phyloP scores from a whole-genome alignment of 148 eudicot genomes.

The Selenicereus undatus region DNA sequence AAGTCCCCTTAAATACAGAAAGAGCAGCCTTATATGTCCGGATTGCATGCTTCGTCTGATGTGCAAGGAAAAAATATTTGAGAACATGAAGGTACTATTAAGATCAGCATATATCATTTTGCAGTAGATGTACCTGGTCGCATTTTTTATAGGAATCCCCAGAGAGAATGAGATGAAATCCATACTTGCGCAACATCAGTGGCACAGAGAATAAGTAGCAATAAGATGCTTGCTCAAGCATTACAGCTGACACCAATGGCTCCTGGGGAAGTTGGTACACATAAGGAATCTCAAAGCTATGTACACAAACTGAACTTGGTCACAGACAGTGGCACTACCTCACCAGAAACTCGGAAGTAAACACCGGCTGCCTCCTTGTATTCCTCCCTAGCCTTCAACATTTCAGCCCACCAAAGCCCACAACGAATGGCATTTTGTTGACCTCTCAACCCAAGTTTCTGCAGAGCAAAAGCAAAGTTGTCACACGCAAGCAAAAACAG shows the following conservation, averaged over 20 bases:
- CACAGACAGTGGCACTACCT: constrained; percentile 59
- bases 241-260: constrained; percentile 78
- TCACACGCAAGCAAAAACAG: background rate
- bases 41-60: constrained; percentile 86
- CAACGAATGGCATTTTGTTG: constrained; percentile 80
- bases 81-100: constrained; percentile 9
- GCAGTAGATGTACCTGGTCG: constrained; percentile 69
- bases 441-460: constrained; percentile 74
- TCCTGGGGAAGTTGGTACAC: constrained; percentile 49
- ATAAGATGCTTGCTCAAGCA: constrained; percentile 99
- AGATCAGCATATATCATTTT: background rate
- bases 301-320: constrained; percentile 7
- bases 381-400: constrained; percentile 79
- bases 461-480: constrained; percentile 18
- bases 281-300: constrained; percentile 24
- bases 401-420: constrained; percentile 99
- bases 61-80: constrained; percentile 22
- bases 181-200: constrained; percentile 90
- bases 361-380: constrained; percentile 93
- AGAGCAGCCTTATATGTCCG: constrained; percentile 86
- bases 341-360: constrained; percentile 93
- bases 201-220: constrained; percentile 82
- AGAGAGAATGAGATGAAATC: constrained; percentile 95
- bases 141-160: constrained; percentile 83
- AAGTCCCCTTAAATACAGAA: constrained; percentile 73